Evolutionary conservation across 129 eudicot genomes (phyloP), one percentile per base, ranked within the genome.

Genomic region (Flaveria linearis): DNA sequence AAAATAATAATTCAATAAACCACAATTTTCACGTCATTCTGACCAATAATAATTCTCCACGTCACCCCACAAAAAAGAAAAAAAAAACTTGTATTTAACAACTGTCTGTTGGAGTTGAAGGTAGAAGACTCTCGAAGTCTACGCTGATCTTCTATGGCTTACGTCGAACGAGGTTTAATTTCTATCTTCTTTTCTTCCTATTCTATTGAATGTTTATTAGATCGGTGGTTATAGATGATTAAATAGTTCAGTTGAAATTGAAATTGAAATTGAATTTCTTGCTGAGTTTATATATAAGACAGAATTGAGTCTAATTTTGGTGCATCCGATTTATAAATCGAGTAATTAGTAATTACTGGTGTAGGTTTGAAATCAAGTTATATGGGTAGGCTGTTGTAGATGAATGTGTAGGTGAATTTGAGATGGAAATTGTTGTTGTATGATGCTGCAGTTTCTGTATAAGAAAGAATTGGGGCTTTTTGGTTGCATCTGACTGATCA

Each of bases 91-190:
- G 16, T 14, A 50, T 41, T 8, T 46, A 65, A 72, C 45, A 2
- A 1, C 22, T 11, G 33, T 55, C 71, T 18, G 25, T 50, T 49
- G 10, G 9, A 16, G 56, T 1, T 30, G 26, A 5, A 26, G 2
- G 58, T 16, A 28, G 76, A 69, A 69, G 50, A 69, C 39, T 57
- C 76, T 45, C 8, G 61, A 78, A 78, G 82, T 69, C 76, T 18
- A 70, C 42, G 76, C 60, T 15, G 49, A 47, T 76, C 41, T 20
- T 49, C 80, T 8, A 78, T 70, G 82, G 82, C 82, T 43, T 78
- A 78, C 71, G 76, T 78, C 64, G 82, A 78, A 60, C 76, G 76
- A 71, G 82, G 82, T 78, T 30, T 3, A 69, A 3, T 51, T 41
- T 26, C 43, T 12, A 17, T 12, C 18, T 47, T 16, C 12, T 1